Evolutionary conservation across 345 rosid genomes (phyloP).

Genomic region (Lepidium sativum): DNA sequence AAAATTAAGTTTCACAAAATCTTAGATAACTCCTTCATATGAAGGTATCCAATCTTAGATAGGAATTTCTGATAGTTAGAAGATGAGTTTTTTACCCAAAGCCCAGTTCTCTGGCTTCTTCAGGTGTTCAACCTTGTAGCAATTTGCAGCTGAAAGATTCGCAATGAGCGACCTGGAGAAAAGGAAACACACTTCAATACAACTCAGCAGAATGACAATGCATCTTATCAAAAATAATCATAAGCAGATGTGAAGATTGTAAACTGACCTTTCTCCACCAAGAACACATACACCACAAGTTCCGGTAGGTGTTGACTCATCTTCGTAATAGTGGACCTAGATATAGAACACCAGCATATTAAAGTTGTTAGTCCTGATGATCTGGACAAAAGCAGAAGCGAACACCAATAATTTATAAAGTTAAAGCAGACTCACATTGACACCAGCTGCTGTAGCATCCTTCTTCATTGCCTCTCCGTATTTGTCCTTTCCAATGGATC

Average conservation of each 20-base stretch:
- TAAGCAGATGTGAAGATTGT: neutral
- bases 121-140: slow-evolving; percentile 84
- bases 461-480: slow-evolving; percentile 98
- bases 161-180: slow-evolving; percentile 48
- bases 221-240: neutral
- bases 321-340: slow-evolving; percentile 82
- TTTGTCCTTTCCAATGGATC: slow-evolving; percentile 92
- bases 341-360: neutral
- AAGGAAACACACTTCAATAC: neutral
- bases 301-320: slow-evolving; percentile 73
- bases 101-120: slow-evolving; percentile 95
- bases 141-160: slow-evolving; percentile 89
- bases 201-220: neutral
- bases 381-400: neutral
- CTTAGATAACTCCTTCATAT: neutral
- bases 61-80: neutral
- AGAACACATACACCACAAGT: slow-evolving; percentile 93
- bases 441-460: slow-evolving; percentile 58
- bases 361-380: neutral
- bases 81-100: slow-evolving; percentile 42
- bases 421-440: slow-evolving; percentile 42
- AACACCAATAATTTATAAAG: neutral
- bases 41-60: neutral
- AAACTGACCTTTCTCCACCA: slow-evolving; percentile 88
- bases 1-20: neutral